A percentile compares a stretch with the other conserved stretches of the same genome.
These are phyloP conservation scores for Vicia faba DNA, from an alignment of 306 rosid species.

Conservation along the genomic window DNA sequence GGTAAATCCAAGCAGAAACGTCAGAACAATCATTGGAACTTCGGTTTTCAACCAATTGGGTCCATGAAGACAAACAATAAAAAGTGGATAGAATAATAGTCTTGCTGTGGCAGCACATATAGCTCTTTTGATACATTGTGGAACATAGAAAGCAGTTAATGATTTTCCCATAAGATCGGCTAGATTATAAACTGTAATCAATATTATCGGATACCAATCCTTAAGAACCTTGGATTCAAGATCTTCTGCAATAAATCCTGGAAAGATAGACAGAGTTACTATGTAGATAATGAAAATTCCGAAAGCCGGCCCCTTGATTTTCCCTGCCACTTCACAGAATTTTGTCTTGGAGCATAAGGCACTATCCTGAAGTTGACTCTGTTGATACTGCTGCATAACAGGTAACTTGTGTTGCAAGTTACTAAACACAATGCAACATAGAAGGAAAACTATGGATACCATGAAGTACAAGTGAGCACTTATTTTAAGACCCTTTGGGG, in stretches of 20 bases:
- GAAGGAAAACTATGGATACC: conserved; percentile 61
- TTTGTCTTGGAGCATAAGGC: conserved; percentile 49
- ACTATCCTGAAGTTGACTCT: conserved; percentile 45
- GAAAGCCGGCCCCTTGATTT: conserved; percentile 61
- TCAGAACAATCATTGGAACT: conserved; percentile 55
- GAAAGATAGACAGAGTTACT: conserved; percentile 89
- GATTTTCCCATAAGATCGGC: conserved; percentile 84
- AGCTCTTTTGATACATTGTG: conserved; percentile 57
- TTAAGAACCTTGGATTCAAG: conserved; percentile 60
- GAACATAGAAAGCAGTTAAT: conserved; percentile 66
- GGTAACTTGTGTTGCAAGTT: conserved; percentile 76
- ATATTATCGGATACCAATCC: conserved; percentile 93
- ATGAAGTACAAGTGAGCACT: conserved; percentile 90
- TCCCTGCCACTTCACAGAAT: conserved; percentile 60
- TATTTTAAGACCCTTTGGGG: conserved; percentile 71
- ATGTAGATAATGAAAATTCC: conserved; percentile 72
- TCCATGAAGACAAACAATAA: conserved; percentile 77
- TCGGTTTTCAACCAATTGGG: conserved; percentile 81
- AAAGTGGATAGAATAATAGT: conserved; percentile 80
- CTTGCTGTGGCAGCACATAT: conserved; percentile 66
- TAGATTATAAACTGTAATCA: conserved; percentile 69
- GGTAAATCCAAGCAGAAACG: conserved; percentile 79
- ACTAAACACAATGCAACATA: conserved; percentile 70
- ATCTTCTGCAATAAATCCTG: conserved; percentile 87
- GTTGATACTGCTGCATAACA: conserved; percentile 64